Percentiles rank a stretch among this genome's conserved stretches.
These are phyloP conservation scores for Pseudopyricularia javanii DNA, from an alignment of 2,329 filamentous ascomycete genomes.

Conservation along the genomic window DNA sequence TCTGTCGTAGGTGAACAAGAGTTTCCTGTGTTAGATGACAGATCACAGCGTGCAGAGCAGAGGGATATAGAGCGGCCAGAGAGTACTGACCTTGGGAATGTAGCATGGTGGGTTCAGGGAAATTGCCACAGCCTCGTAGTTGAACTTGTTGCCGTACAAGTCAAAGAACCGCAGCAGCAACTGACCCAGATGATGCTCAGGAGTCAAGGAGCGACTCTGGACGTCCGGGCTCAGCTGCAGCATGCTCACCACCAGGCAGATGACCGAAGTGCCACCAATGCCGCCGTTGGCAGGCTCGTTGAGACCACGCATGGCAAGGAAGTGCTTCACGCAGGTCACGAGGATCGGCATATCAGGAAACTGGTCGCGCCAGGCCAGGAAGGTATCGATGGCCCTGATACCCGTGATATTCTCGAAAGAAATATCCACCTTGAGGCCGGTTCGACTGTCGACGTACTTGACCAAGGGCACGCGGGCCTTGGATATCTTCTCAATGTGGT, in stretches of 20 bases:
- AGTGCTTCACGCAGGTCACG: constrained; percentile 84
- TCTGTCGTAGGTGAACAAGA: constrained; percentile 16
- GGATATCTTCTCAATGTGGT: constrained; percentile 55
- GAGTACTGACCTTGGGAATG: constrained; percentile 55
- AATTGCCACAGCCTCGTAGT: constrained; percentile 60
- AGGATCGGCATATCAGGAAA: constrained; percentile 80
- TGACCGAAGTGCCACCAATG: constrained; percentile 86
- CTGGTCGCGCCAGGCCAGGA: constrained; percentile 62
- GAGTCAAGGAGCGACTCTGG: constrained; percentile 44
- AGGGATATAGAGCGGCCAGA: background rate
- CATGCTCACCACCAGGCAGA: constrained; percentile 84
- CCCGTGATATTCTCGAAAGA: constrained; percentile 90
- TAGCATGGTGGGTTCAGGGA: constrained; percentile 62
- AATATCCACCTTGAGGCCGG: constrained; percentile 76
- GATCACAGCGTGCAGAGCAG: background rate
- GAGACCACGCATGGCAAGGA: constrained; percentile 74
- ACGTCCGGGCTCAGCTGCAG: constrained; percentile 67
- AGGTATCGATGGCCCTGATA: constrained; percentile 67
- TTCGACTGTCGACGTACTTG: constrained; percentile 73
- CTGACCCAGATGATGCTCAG: constrained; percentile 61
- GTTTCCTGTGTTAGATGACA: background rate
- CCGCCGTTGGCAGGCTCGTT: constrained; percentile 90
- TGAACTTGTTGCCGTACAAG: constrained; percentile 75
- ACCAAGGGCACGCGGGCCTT: constrained; percentile 80
- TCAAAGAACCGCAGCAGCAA: constrained; percentile 80